Percentiles rank a stretch among this genome's conserved stretches.
phyloP scores from a whole-genome alignment of 202 grass and related monocot genomes.

The Schoenoplectus triqueter region DNA sequence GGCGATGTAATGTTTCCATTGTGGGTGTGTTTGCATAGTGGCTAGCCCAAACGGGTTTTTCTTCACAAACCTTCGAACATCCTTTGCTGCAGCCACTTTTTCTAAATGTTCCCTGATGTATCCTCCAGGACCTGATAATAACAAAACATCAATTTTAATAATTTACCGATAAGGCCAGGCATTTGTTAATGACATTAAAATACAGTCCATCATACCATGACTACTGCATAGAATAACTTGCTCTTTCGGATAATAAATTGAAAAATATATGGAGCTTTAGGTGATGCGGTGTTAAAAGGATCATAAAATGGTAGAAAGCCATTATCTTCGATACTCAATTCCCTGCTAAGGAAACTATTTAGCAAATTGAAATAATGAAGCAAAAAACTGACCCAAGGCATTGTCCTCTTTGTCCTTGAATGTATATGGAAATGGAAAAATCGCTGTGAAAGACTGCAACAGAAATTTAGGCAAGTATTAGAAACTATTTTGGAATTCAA shows the following conservation, averaged over 20 bases:
- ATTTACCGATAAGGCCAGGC: neutral
- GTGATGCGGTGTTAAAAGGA: too few species aligned
- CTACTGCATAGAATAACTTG: too few species aligned
- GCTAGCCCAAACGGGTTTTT: constrained; percentile 79
- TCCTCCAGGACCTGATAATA: constrained; percentile 56
- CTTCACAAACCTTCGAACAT: constrained; percentile 72
- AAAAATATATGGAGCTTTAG: too few species aligned
- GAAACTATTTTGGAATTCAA: neutral
- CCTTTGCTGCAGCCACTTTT: constrained; percentile 50
- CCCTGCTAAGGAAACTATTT: constrained; percentile 7
- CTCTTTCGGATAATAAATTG: too few species aligned
- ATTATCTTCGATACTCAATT: neutral
- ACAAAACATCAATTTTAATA: neutral
- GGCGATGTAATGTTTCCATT: constrained; percentile 68
- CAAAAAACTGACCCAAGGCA: constrained; percentile 61
- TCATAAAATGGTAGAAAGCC: neutral
- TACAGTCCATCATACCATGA: too few species aligned
- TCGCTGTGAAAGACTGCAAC: constrained; percentile 66
- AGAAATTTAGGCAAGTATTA: neutral
- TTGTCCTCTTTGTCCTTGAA: constrained; percentile 48
- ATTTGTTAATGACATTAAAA: neutral
- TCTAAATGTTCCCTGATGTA: constrained; percentile 68
- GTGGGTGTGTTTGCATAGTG: constrained; percentile 48
- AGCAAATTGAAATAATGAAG: constrained; percentile 3
- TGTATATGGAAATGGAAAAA: constrained; percentile 67